Evolutionary conservation across 768 basidiomycete genomes (phyloP), one percentile per base, ranked within the genome.

Genomic region (Suillus bovinus): DNA sequence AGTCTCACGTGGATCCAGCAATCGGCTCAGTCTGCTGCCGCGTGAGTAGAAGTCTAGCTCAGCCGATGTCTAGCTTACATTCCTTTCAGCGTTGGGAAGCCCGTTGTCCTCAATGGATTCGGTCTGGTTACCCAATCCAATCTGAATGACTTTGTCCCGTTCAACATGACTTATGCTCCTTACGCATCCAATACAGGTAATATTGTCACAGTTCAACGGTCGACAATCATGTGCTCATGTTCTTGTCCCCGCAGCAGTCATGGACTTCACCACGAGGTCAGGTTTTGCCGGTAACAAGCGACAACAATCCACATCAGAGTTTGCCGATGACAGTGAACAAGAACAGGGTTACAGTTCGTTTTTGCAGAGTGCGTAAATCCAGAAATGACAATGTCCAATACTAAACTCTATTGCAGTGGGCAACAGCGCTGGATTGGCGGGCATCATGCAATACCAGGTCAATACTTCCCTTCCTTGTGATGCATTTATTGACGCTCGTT

Each of bases 111-210:
- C 31, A 82, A 79, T 36, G 83, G 77, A 2, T 86, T 89, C 58
- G 88, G 89, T 76, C 76, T 90, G 53, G 85, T 90, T 27, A 85
- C 87, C 0, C 80, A 84, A 63, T 60, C 69, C 38, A 87, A 84
- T 72, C 69, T 81, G 0, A 75, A 79, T 14, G 70, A 72, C 65
- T 90, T 85, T 61, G 84, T 86, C 6, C 86, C 88, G 0, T 90
- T 89, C 78, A 86, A 89, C 67, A 70, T 72, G 42, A 78, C 81
- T 59, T 75, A 61, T 62, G 74, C 61, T 70, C 81, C 81, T n/a
- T 80, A 79, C 63, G 78, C 73, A 34, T 49, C 77, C 33, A 73
- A 78, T 56, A 31, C 61, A n/a, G 61, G 77, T 76, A 66, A 31
- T 44, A 68, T 16, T 11, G 10, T 56, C 36, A 10, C 2, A 55